These are phyloP conservation scores for Curvularia spicifera DNA, from an alignment of 2,329 filamentous ascomycete species.

Conservation along the genomic window DNA sequence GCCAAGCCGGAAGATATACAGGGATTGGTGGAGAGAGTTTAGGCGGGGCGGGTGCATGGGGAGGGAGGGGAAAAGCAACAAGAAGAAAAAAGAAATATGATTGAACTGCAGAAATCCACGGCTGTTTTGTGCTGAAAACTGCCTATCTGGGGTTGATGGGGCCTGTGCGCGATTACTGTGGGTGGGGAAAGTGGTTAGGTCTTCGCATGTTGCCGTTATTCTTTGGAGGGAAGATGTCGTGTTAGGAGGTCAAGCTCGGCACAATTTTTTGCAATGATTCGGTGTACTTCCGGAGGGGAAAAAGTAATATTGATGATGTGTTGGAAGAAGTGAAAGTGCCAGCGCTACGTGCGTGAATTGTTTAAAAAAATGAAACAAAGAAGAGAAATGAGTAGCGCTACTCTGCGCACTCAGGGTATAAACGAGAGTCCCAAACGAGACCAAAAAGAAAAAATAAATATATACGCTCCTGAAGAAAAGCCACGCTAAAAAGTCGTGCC, in stretches of 20 bases:
- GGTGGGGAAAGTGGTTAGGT: background rate
- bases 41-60: background rate
- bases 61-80: background rate
- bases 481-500: conserved; percentile 7
- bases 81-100: background rate
- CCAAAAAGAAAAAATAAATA: background rate
- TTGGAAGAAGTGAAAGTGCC: background rate
- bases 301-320: background rate
- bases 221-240: background rate
- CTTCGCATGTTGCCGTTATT: background rate
- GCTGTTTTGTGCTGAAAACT: background rate
- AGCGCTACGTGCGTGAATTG: background rate
- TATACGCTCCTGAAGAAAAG: background rate
- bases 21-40: background rate
- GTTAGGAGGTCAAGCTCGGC: background rate
- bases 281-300: background rate
- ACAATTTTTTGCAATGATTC: background rate
- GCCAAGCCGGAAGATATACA: background rate
- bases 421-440: background rate
- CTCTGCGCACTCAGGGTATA: background rate
- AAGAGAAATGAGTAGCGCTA: background rate
- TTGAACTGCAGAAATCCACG: background rate
- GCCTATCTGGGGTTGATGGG: background rate
- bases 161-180: background rate
- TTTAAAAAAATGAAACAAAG: background rate